Conservation (phyloP, 1,284 basidiomycete species). For the Dichomitus squalens region DNA sequence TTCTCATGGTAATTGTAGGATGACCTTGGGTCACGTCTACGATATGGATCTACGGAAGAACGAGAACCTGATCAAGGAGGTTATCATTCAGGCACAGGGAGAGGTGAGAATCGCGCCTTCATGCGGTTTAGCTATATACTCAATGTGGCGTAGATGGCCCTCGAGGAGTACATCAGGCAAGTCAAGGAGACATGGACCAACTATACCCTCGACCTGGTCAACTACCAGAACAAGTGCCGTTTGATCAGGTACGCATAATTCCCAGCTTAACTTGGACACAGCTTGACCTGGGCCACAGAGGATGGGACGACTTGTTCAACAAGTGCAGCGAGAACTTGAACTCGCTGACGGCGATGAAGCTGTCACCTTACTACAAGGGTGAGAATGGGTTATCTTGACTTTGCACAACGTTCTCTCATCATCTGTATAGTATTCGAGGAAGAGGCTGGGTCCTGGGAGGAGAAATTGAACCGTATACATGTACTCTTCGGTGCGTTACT, state of each 20-base stretch:
- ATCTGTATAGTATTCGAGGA: constrained; percentile 81
- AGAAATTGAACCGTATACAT: constrained; percentile 93
- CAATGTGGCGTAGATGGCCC: constrained; percentile 71
- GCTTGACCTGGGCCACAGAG: constrained; percentile 47
- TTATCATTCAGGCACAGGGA: constrained; percentile 97
- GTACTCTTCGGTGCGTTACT: constrained; percentile 82
- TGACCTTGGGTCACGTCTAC: constrained; percentile 97
- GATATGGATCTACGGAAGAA: constrained; percentile 96
- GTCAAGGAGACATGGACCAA: constrained; percentile 97
- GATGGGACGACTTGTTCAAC: constrained; percentile 97
- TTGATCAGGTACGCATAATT: constrained; percentile 74
- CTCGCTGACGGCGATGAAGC: constrained; percentile 94
- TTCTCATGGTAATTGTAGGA: constrained; percentile 44
- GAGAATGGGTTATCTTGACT: constrained; percentile 13
- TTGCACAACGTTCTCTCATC: not conserved
- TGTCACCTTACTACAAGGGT: constrained; percentile 97
- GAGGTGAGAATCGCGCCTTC: constrained; percentile 56
- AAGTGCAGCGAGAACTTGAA: constrained; percentile 97
- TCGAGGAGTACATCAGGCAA: constrained; percentile 93
- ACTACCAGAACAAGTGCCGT: constrained; percentile 98
- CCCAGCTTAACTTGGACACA: not conserved
- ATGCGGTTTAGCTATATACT: not conserved
- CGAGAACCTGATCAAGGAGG: constrained; percentile 89
- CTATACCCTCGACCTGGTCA: constrained; percentile 95
- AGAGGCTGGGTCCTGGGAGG: constrained; percentile 92